Base-by-base conservation (phyloP, 1,284 basidiomycete genomes). In the Rhodotorula sp. region DNA sequence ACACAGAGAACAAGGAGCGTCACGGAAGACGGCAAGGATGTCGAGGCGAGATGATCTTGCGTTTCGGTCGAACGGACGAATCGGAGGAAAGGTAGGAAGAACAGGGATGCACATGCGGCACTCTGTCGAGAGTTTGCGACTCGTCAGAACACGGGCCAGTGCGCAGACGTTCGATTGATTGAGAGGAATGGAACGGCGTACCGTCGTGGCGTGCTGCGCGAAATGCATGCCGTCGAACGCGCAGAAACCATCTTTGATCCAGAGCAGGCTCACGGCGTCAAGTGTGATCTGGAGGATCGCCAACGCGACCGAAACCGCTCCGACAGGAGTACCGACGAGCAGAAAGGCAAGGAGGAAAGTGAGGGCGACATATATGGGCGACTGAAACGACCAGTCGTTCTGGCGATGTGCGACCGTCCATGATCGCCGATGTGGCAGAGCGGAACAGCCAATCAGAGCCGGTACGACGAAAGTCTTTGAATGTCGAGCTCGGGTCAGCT, bases 261-360 rank as follows among this genome's bases (percentile, higher is more conserved):
- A 8, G 4, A 62, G 3, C 3, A 69, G 24, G 18, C 42, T 46
- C 12, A 29, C 24, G 10, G 68, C 71, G 29, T 73, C 68, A 20
- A 71, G 15, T 29, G 60, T 53, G 8, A 70, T 3, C 29, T 64
- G n/a, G 5, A 68, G 0, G 1, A 70, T 24, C 12, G 53, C 66
- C 3, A 60, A 17, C 5, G 62, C n/a, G 18, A 64, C 30, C 37
- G 37, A 37, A 12, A 37, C 37, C 37, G 37, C 37, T 37, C 37
- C 10, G 37, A 37, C 37, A 37, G 37, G 37, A 37, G 37, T 37
- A 37, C 37, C 37, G 18, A 73, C 55, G 8, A 73, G 61, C 33
- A 58, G 46, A n/a, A 71, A 66, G 1, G 64, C 72, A 42, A 68
- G 58, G 33, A 73, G 60, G 55, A 73, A 68, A 0, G 62, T 65